Base-by-base conservation (phyloP, 2,329 filamentous ascomycete genomes). In the Cladobotryum mycophilum region DNA sequence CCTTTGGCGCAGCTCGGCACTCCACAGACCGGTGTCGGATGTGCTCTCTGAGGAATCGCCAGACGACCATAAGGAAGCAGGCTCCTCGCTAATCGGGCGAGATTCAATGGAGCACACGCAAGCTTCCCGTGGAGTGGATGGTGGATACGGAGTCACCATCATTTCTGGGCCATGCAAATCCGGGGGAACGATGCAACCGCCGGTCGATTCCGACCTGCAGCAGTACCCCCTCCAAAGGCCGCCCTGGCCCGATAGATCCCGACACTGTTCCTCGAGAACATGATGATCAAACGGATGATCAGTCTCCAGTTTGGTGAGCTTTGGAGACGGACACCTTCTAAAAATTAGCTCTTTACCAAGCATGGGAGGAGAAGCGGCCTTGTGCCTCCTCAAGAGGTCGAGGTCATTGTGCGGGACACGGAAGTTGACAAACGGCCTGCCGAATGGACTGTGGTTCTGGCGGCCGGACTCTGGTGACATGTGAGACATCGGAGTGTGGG, bases 221-320 rank as follows among this genome's bases (percentile, higher is more conserved):
- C 85, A 88, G 61, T 85, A 86, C 4, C 88, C 88, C 56, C 82
- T 81, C 90, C 90, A 95, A 11, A 95, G 76, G 37, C 87, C 87
- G 38, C 76, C 71, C 49, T 73, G 74, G 34, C 76, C 83, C 55
- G 80, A 80, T 8, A 73, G 70, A 54, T 80, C 76, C 51, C 81
- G 76, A 57, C 77, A 74, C 53, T 66, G 70, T 60, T 72, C 77
- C 62, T 76, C 74, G 25, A 66, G 58, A 53, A 66, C 69, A 54
- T 70, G 65, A 43, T 72, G 68, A 65, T 75, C 68, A 68, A 77
- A 81, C 58, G 72, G 79, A 62, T 89, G 86, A 50, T 88, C 85
- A 1, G 87, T 84, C 63, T 95, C 89, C 61, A 95, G 86, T 61
- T 89, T 84, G 14, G 90, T 95, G 49, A 84, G 81, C 66, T 92